Conservation (phyloP, 345 rosid species). For the Bruguiera sexangula region DNA sequence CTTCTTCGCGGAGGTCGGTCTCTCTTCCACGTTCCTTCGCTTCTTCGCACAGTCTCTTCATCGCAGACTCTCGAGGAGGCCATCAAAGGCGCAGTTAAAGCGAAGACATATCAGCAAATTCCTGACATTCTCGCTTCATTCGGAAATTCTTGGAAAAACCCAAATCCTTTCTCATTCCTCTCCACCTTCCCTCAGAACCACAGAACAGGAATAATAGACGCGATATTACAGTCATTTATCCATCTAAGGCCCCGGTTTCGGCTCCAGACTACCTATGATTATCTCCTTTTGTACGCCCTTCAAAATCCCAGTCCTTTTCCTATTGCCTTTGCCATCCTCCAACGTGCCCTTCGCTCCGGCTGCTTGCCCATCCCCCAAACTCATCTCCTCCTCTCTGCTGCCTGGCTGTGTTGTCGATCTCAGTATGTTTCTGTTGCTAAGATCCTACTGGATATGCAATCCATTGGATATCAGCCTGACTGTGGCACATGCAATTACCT, state of each 20-base stretch:
- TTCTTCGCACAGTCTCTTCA: conserved; percentile 34
- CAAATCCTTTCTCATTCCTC: conserved; percentile 64
- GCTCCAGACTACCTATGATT: conserved; percentile 43
- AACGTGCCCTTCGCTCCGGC: conserved; percentile 73
- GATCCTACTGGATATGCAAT: conserved; percentile 51
- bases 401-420: conserved; percentile 48
- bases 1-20: not conserved
- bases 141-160: conserved; percentile 32
- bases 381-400: conserved; percentile 52
- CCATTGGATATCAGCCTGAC: conserved; percentile 69
- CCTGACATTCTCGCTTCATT: conserved; percentile 56
- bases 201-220: conserved; percentile 53
- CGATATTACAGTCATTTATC: conserved; percentile 56
- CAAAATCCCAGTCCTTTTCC: conserved; percentile 61
- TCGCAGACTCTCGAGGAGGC: conserved; percentile 43
- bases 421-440: conserved; percentile 36
- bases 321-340: conserved; percentile 61
- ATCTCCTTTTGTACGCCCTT: conserved; percentile 64
- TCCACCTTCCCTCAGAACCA: conserved; percentile 39
- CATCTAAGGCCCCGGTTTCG: conserved; percentile 56
- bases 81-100: conserved; percentile 50
- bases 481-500: conserved; percentile 63
- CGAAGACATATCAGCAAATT: conserved; percentile 51
- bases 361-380: conserved; percentile 59
- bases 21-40: not conserved